Base-by-base conservation (phyloP, 2,329 filamentous ascomycete genomes). In the Pseudogymnoascus sp. region DNA sequence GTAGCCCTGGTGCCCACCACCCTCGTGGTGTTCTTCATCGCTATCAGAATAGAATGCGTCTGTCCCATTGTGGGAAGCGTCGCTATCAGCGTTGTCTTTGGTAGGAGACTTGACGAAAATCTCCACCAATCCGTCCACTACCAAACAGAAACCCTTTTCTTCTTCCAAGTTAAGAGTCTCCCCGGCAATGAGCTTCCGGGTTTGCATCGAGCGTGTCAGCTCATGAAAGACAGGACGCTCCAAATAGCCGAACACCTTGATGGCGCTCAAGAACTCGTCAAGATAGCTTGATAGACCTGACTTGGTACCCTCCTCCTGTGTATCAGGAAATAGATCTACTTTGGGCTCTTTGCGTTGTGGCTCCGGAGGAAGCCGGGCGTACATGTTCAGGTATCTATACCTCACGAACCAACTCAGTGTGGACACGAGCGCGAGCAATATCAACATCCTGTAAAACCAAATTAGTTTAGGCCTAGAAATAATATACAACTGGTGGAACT, bases 171-270 rank as follows among this genome's bases (percentile, higher is more conserved):
- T 86, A 69, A 99, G 81, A 0, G 95, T 99, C 76, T 99, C 95
- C 31, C 95, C 95, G 4, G 95, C 93, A 71, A 97, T 96, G 60
- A 99, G 81, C 76, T 97, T 97, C 70, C 91, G 83, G 19, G 96
- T 99, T 78, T 99, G 95, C 95, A 99, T 99, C 64, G 93, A 97
- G 65, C 95, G 83, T 0, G 95, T 99, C 70, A 99, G 83, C 76
- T 99, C 95, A 72, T 99, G 96, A 72, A 99, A 99, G 44, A 99
- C 95, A 0, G 95, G 92, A 26, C 95, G 86, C 74, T 99, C 95
- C 47, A 99, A 80, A 72, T 97, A 99, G 7, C 95, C 95, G 76
- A 99, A 99, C 64, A 99, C 95, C 76, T 97, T 99, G 79, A 99
- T 99, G 31, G 96, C 95, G 73, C 93, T 97, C 21, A 99, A 80